Evolutionary conservation across 2,329 filamentous ascomycete species (phyloP).

Genomic region (Parastagonospora avenae): DNA sequence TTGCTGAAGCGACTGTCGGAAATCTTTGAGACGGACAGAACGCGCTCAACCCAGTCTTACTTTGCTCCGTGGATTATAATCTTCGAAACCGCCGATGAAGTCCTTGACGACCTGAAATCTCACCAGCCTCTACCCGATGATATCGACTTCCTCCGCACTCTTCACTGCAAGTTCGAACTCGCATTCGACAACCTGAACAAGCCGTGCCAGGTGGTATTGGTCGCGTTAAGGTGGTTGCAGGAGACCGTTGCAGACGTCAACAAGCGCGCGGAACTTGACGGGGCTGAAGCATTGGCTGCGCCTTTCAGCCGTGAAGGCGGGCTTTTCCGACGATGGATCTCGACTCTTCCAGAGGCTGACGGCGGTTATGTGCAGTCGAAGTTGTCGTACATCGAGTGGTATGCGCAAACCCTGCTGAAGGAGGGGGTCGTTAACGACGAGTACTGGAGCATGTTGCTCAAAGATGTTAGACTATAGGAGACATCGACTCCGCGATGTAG

Average conservation of each 20-base stretch:
- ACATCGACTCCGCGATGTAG: no score
- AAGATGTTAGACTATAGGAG: not conserved
- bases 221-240: slow-evolving; percentile 4
- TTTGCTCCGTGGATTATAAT: slow-evolving; percentile 8
- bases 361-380: not conserved
- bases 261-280: not conserved
- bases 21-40: slow-evolving; percentile 6
- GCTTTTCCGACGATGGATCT: slow-evolving; percentile 11
- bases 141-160: not conserved
- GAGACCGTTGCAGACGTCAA: not conserved
- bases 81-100: not conserved
- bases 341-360: slow-evolving; percentile 10
- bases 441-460: not conserved
- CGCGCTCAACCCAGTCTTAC: slow-evolving; percentile 3
- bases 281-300: not conserved
- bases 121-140: not conserved
- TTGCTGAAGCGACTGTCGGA: slow-evolving; percentile 1
- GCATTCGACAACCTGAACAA: not conserved
- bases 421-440: not conserved
- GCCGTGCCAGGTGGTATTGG: not conserved
- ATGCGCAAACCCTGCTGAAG: not conserved
- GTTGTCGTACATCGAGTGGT: not conserved
- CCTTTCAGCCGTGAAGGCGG: slow-evolving; percentile 8
- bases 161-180: not conserved
- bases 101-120: not conserved